These are phyloP conservation scores for Vitis riparia DNA, from an alignment of 164 flowering plant genomes.

Conservation along the genomic window DNA sequence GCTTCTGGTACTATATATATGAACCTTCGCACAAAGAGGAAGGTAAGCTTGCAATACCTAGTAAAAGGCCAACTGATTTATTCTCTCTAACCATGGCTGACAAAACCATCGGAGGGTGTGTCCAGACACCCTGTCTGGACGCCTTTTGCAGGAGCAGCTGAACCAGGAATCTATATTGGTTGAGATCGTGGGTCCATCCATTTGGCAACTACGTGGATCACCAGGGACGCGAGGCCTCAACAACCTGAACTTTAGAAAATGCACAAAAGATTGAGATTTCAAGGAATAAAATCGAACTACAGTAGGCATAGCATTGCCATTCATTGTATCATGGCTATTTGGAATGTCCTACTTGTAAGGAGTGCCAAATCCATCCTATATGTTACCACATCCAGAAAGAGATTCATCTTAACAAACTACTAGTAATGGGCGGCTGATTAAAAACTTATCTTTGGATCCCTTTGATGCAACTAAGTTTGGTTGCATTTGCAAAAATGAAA, in stretches of 20 bases:
- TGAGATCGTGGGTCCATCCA: too few species aligned
- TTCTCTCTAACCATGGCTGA: too few species aligned
- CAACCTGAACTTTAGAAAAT: slow-evolving; percentile 67
- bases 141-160: too few species aligned
- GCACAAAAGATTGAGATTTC: slow-evolving; percentile 68
- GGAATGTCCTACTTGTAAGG: slow-evolving; percentile 30
- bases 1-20: too few species aligned
- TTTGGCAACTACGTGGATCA: too few species aligned
- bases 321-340: slow-evolving; percentile 31
- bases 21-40: too few species aligned
- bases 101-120: too few species aligned
- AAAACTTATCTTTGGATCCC: slow-evolving; percentile 30
- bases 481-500: slow-evolving; percentile 67
- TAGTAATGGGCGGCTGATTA: slow-evolving; percentile 59
- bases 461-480: slow-evolving; percentile 42
- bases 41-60: too few species aligned
- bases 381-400: slow-evolving; percentile 26
- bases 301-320: slow-evolving; percentile 44
- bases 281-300: slow-evolving; percentile 70
- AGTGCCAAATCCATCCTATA: slow-evolving; percentile 35
- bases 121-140: too few species aligned
- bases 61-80: too few species aligned
- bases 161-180: too few species aligned
- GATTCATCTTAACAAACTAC: slow-evolving; percentile 58
- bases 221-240: slow-evolving; percentile 30